A percentile compares a stretch with the other conserved stretches of the same genome.
Conservation (phyloP, 1,139 yeast species). For the Geotrichum siamense region DNA sequence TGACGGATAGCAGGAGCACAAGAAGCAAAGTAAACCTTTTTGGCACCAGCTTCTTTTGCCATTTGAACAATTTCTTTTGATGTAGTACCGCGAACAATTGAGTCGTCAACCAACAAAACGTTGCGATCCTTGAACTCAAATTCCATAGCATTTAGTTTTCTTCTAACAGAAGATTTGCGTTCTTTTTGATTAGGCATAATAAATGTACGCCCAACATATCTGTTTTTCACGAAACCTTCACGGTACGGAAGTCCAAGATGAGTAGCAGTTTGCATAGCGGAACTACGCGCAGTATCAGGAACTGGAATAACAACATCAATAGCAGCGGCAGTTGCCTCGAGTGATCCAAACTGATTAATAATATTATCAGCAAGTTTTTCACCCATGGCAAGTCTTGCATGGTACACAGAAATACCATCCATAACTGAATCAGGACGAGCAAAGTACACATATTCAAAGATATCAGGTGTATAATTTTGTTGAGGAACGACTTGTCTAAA, state of each 20-base stretch:
- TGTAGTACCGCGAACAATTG: conserved; percentile 96
- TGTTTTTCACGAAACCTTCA: conserved; percentile 94
- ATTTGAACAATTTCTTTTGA: conserved; percentile 91
- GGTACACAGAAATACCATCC: conserved; percentile 92
- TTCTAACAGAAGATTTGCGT: conserved; percentile 86
- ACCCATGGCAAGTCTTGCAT: conserved; percentile 93
- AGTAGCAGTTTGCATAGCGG: conserved; percentile 90
- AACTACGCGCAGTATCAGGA: conserved; percentile 93
- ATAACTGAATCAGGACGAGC: conserved; percentile 96
- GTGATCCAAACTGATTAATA: conserved; percentile 41
- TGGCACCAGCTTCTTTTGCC: conserved; percentile 98
- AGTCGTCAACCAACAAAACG: conserved; percentile 92
- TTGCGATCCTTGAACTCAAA: conserved; percentile 79
- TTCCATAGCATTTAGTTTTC: conserved; percentile 94
- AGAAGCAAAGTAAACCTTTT: conserved; percentile 85
- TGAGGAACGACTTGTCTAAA: conserved; percentile 82
- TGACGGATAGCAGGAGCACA: conserved; percentile 96
- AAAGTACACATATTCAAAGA: conserved; percentile 94
- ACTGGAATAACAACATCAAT: conserved; percentile 97
- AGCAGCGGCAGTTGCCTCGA: conserved; percentile 44
- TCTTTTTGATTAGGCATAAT: conserved; percentile 98
- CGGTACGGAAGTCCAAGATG: conserved; percentile 74
- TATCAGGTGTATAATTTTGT: conserved; percentile 81
- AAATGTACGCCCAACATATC: conserved; percentile 95
- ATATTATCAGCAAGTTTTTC: conserved; percentile 75